Percentiles rank a stretch among this genome's conserved stretches.
Evolutionary conservation across 768 basidiomycete genomes (phyloP).

Genomic region (Steccherinum ochraceum): DNA sequence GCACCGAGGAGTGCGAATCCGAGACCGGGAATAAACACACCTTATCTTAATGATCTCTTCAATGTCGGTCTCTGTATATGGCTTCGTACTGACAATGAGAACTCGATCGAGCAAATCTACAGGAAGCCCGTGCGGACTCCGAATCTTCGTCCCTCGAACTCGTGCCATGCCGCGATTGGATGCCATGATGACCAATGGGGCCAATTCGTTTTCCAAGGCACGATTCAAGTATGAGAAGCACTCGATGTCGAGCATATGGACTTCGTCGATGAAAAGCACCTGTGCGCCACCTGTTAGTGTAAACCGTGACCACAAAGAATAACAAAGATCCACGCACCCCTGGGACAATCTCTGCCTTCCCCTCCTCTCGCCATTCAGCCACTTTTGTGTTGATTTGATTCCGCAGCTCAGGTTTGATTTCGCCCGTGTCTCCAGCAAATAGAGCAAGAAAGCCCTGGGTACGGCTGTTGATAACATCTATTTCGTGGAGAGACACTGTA

Average conservation of each 20-base stretch:
- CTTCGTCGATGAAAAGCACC: slow-evolving; percentile 99
- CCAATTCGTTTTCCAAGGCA: slow-evolving; percentile 87
- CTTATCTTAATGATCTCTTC: slow-evolving; percentile 90
- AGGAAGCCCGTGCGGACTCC: slow-evolving; percentile 91
- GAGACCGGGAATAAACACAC: slow-evolving; percentile 31
- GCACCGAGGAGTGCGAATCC: not conserved
- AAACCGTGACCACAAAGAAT: not conserved
- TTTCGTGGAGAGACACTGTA: slow-evolving; percentile 96
- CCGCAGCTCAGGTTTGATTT: slow-evolving; percentile 95
- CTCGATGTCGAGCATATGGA: slow-evolving; percentile 99
- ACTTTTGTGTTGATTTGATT: slow-evolving; percentile 97
- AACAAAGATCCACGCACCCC: slow-evolving; percentile 53
- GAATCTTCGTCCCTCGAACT: slow-evolving; percentile 93
- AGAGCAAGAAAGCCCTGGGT: slow-evolving; percentile 98
- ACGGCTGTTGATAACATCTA: slow-evolving; percentile 97
- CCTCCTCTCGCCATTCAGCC: slow-evolving; percentile 96
- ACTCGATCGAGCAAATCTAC: slow-evolving; percentile 93
- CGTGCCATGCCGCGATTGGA: slow-evolving; percentile 93
- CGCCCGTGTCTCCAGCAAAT: slow-evolving; percentile 93
- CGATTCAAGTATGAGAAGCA: slow-evolving; percentile 99
- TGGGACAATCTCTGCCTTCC: slow-evolving; percentile 96
- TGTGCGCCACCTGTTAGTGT: slow-evolving; percentile 23
- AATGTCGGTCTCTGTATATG: slow-evolving; percentile 79
- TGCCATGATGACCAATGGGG: slow-evolving; percentile 97
- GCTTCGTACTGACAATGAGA: slow-evolving; percentile 89